Evolutionary conservation across 345 rosid genomes (phyloP), one percentile per base, ranked within the genome.

Genomic region (Melaleuca quinquenervia): DNA sequence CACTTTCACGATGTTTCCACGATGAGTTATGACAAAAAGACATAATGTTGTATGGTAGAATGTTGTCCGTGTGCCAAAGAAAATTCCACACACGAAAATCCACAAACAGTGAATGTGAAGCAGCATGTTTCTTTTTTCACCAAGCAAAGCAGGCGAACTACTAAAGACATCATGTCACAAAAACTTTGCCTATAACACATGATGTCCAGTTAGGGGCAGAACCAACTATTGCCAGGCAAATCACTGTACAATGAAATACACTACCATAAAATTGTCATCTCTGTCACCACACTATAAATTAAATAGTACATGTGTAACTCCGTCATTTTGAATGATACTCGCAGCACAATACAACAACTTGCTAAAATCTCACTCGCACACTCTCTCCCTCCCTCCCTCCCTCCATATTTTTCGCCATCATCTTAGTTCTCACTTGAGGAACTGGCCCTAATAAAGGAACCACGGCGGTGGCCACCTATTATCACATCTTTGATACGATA

Each of bases 401-500:
- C 49, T 49, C 50, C 24, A 26, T 74, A 27, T 52, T 82, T 74
- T 82, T 50, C 82, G 18, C 24, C 87, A 22, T 84, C 45, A 51
- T 83, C 87, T 83, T 83, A 85, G 83, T 85, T 86, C 56, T 94
- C 95, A 26, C 86, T 89, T 22, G 93, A 87, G 87, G 96, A 86
- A 87, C 90, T 88, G 84, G 88, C 92, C 85, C 92, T 91, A 85
- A 94, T 91, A 86, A 93, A 85, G 20, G 98, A 90, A 48, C 94
- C 96, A 44, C 93, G 91, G 12, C 92, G 90, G 82, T 93, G 95
- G 80, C 98, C 96, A 52, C 98, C 96, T 24, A 93, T 95, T 70
- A 95, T 93, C 82, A 92, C 96, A 80, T 94, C 96, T 91, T 94
- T 96, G 51, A 98, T 91, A 55, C 98, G 95, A 86, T 91, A 90